Evolutionary conservation across 768 basidiomycete species (phyloP), one percentile per base, ranked within the genome.

Genomic region (Serendipita sp.): DNA sequence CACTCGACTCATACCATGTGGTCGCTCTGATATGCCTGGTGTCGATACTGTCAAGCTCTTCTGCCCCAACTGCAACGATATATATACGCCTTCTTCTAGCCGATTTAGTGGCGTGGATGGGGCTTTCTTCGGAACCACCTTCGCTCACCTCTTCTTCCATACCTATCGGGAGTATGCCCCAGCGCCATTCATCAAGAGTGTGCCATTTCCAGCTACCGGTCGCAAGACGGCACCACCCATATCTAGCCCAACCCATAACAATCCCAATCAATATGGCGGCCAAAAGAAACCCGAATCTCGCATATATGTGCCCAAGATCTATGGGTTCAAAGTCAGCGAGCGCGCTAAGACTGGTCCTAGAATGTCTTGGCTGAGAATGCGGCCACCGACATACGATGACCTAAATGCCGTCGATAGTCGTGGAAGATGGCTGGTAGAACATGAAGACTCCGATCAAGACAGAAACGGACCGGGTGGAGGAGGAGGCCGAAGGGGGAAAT

Each of bases 121-220:
- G 67, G 96, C 96, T 10, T 99, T 97, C 77, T 99, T 99, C 76
- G 96, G 96, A 23, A 98, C 95, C 0, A 97, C 95, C n/a, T 99
- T 99, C 73, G 80, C 94, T 1, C 93, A 97, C 70, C 80, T 99
- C 29, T 95, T 98, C 77, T 98, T 98, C 81, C 93, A 98, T 72
- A 93, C 89, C 67, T 98, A 95, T 76, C 88, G 90, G 29, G 92
- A 95, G 72, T 81, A 94, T n/a, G 84, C 91, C 6, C 89, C 94
- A 0, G 90, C 91, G 29, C 91, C 94, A 1, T 97, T 92, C 76
- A 87, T 68, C 80, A 83, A 76, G 3, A 77, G 80, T 27, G 16
- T 11, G 10, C 23, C 16, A 36, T 23, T 23, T 23, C 23, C 23
- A 23, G 23, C 23, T 23, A 23, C 23, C 1, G 23, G 23, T 23